These are phyloP conservation scores for Hibiscus syriacus DNA, from an alignment of 345 rosid species.

Conservation along the genomic window DNA sequence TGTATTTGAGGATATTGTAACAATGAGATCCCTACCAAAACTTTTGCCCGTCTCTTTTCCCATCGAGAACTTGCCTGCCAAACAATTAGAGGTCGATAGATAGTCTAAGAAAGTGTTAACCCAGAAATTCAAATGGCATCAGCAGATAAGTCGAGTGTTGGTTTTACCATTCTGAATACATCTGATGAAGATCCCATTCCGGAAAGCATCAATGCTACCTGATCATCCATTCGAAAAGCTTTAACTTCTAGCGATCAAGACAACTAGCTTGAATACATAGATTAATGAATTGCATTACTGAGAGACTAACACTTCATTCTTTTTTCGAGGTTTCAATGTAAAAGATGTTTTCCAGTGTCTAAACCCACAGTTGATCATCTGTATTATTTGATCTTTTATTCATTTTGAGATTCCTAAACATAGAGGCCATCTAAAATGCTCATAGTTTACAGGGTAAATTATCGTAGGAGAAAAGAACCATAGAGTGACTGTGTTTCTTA, in stretches of 20 bases:
- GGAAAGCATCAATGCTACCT: slow-evolving; percentile 95
- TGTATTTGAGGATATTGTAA: neutral
- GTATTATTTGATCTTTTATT: too few species aligned
- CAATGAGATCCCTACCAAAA: slow-evolving; percentile 51
- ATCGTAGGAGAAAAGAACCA: slow-evolving; percentile 1
- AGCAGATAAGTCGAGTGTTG: neutral
- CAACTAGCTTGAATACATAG: neutral
- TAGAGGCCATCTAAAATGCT: neutral
- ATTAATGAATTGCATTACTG: neutral
- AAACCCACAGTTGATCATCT: neutral
- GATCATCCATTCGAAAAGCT: slow-evolving; percentile 23
- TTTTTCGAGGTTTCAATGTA: too few species aligned
- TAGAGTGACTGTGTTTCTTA: neutral
- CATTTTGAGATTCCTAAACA: too few species aligned
- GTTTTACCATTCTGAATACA: slow-evolving; percentile 82
- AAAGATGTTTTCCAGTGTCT: neutral
- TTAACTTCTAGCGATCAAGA: neutral
- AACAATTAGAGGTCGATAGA: neutral
- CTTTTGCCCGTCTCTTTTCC: slow-evolving; percentile 90
- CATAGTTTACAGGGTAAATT: neutral
- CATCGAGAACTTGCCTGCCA: slow-evolving; percentile 85
- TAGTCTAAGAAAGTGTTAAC: neutral
- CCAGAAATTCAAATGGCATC: neutral
- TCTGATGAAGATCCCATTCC: slow-evolving; percentile 86
- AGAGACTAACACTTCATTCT: neutral